These are phyloP conservation scores for Thalassiosira hispida DNA, from an alignment of 352 stramenopile species.

Conservation along the genomic window DNA sequence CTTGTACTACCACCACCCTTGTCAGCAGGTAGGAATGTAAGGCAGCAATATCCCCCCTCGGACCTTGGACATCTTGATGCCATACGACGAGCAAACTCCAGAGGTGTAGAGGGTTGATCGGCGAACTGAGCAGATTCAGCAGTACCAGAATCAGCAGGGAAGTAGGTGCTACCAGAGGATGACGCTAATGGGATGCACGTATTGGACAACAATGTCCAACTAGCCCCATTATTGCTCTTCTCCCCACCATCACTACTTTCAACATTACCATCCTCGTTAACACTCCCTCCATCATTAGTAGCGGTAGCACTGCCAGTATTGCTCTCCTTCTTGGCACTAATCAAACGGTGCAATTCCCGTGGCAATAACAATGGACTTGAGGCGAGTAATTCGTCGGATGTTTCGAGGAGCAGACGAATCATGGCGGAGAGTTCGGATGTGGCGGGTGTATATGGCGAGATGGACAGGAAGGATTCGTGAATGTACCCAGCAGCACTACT, in stretches of 20 bases:
- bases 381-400: conserved; percentile 44
- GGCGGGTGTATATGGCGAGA: conserved; percentile 41
- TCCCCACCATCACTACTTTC: too few relatives aligned
- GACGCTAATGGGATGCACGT: too few relatives aligned
- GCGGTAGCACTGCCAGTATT: neutral
- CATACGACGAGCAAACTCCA: conserved; percentile 23
- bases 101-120: conserved; percentile 6
- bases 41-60: conserved; percentile 46
- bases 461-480: conserved; percentile 49
- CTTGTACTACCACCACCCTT: neutral
- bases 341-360: conserved; percentile 44
- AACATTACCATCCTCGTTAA: neutral
- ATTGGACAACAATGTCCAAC: too few relatives aligned
- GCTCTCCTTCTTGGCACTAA: conserved; percentile 23
- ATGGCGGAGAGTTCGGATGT: conserved; percentile 40
- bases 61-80: conserved; percentile 35
- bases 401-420: conserved; percentile 53
- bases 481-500: conserved; percentile 19
- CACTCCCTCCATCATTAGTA: neutral
- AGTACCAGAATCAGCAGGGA: too few relatives aligned
- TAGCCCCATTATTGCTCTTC: too few relatives aligned
- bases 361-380: conserved; percentile 37
- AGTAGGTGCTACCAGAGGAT: too few relatives aligned
- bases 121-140: too few relatives aligned
- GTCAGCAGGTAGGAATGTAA: conserved; percentile 29